phyloP scores from a whole-genome alignment of 371 early-diverging fungal species.

The Circinella umbellata region DNA sequence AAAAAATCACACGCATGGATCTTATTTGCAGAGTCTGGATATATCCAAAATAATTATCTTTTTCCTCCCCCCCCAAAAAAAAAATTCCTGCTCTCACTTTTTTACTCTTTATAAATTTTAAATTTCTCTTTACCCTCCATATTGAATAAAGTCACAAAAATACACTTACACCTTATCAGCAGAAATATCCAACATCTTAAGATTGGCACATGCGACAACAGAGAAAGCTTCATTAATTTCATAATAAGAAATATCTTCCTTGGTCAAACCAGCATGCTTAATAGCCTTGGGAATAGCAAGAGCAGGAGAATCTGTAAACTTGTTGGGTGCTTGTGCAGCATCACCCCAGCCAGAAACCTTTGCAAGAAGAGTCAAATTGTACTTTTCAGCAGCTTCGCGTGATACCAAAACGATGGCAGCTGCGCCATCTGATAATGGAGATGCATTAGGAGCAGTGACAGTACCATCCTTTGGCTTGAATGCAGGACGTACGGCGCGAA shows the following conservation, averaged over 20 bases:
- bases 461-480: conserved; percentile 87
- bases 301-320: conserved; percentile 93
- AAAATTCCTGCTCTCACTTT: not conserved
- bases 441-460: conserved; percentile 97
- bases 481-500: conserved; percentile 87
- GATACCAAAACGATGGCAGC: conserved; percentile 90
- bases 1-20: not conserved
- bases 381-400: conserved; percentile 74
- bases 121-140: no score
- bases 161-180: conserved; percentile 67
- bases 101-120: not conserved
- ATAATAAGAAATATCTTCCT: conserved; percentile 77
- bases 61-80: not conserved
- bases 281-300: conserved; percentile 94
- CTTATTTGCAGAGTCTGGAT: conserved; percentile 10
- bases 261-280: conserved; percentile 71
- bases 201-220: conserved; percentile 93
- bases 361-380: conserved; percentile 79
- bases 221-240: conserved; percentile 99
- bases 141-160: no score
- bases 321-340: conserved; percentile 80
- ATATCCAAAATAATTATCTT: not conserved
- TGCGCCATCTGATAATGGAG: conserved; percentile 94
- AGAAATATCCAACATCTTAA: conserved; percentile 75
- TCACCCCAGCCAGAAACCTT: conserved; percentile 76